Conservation (phyloP, 257 asterid genomes). For the Nyctanthes arbortristis region DNA sequence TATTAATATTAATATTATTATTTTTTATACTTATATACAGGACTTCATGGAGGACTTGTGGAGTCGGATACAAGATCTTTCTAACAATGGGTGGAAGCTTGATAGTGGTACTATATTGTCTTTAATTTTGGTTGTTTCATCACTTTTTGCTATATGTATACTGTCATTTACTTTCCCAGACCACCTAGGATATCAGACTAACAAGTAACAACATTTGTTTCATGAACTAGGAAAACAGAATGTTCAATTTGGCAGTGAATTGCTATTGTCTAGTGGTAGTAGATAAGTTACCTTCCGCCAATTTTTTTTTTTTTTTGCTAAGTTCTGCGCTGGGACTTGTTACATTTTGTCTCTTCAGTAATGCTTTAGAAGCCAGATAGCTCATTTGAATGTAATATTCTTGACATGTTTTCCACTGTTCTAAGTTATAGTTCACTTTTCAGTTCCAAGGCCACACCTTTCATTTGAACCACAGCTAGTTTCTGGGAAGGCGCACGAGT, state of each 20-base stretch:
- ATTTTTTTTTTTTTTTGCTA: too few relatives aligned
- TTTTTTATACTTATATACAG: constrained; percentile 37
- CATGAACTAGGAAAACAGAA: not conserved
- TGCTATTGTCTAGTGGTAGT: not conserved
- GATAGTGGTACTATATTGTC: constrained; percentile 70
- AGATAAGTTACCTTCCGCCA: too few relatives aligned
- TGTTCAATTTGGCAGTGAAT: not conserved
- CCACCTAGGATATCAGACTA: not conserved
- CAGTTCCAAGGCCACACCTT: constrained; percentile 97
- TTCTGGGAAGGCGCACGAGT: constrained; percentile 90
- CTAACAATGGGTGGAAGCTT: constrained; percentile 90
- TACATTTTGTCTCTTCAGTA: not conserved
- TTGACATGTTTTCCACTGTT: constrained; percentile 5
- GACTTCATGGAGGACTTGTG: constrained; percentile 94
- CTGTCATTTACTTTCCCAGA: constrained; percentile 4
- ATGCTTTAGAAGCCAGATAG: too few relatives aligned
- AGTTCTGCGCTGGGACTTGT: not conserved
- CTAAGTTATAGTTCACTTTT: constrained; percentile 27
- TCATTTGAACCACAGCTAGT: constrained; percentile 95
- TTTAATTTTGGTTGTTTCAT: constrained; percentile 18
- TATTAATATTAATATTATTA: too few relatives aligned
- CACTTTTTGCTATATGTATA: constrained; percentile 14
- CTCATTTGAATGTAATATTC: too few relatives aligned
- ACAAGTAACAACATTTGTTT: too few relatives aligned
- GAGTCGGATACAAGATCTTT: constrained; percentile 86